These are phyloP conservation scores for Candida ortonii DNA, from an alignment of 805 yeast species.

Conservation along the genomic window DNA sequence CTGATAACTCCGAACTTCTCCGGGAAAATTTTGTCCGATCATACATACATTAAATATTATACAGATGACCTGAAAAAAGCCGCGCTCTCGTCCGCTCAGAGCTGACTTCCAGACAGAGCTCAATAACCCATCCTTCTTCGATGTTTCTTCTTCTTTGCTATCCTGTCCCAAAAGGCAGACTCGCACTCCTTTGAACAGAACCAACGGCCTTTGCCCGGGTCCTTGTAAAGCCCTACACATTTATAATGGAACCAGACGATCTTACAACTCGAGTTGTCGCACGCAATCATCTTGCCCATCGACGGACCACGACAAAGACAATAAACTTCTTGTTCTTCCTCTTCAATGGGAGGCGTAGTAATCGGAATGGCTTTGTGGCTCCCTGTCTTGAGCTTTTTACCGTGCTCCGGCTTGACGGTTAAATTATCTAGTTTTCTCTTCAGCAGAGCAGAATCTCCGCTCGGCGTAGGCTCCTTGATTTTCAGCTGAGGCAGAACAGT, in stretches of 20 bases:
- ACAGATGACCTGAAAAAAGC: neutral
- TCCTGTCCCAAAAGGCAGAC: slow-evolving; percentile 11
- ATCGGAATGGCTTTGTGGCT: slow-evolving; percentile 9
- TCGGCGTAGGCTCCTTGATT: slow-evolving; percentile 3
- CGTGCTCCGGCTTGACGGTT: slow-evolving; percentile 2
- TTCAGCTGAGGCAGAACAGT: slow-evolving; percentile 2
- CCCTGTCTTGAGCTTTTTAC: slow-evolving; percentile 2
- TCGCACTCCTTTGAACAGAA: slow-evolving; percentile 77
- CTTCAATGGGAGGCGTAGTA: slow-evolving; percentile 13
- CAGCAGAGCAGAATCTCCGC: slow-evolving; percentile 1
- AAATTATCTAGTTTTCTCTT: slow-evolving; percentile 5
- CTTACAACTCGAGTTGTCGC: slow-evolving; percentile 86
- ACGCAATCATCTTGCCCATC: slow-evolving; percentile 91
- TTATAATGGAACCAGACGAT: slow-evolving; percentile 96
- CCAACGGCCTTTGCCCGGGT: slow-evolving; percentile 81
- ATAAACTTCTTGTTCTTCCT: slow-evolving; percentile 30
- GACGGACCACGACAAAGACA: slow-evolving; percentile 54
- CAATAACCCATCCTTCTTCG: slow-evolving; percentile 16
- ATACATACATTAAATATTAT: slow-evolving; percentile 1
- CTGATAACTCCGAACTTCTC: neutral
- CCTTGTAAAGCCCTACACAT: slow-evolving; percentile 85
- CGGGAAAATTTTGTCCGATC: no score
- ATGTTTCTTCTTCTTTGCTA: slow-evolving; percentile 19
- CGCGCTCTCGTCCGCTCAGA: no score
- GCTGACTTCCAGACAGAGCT: no score